Percentiles rank a stretch among this genome's conserved stretches.
Evolutionary conservation across 2,329 filamentous ascomycete genomes (phyloP).

Genomic region (Zymoseptoria pseudotritici): DNA sequence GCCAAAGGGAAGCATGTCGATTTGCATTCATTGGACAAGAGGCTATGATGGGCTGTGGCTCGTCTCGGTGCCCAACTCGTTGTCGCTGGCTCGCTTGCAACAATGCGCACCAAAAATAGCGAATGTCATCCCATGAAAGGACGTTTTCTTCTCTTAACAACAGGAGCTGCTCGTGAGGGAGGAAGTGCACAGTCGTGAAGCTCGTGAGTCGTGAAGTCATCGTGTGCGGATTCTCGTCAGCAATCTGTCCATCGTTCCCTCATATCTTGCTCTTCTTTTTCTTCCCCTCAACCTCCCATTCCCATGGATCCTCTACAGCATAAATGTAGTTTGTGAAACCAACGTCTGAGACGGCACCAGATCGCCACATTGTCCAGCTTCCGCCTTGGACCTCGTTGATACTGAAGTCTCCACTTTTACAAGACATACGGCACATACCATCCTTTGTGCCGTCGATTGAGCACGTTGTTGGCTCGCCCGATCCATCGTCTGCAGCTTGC

Average conservation of each 20-base stretch:
- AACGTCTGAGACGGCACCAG: neutral
- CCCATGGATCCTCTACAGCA: neutral
- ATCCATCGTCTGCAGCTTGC: neutral
- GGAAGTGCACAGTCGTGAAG: neutral
- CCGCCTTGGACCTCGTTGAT: neutral
- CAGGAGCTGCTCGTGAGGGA: no score
- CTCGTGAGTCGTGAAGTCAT: neutral
- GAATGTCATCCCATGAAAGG: no score
- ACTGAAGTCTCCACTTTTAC: neutral
- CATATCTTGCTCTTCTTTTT: neutral
- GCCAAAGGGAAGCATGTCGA: no score
- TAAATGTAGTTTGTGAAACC: neutral
- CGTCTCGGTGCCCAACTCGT: no score
- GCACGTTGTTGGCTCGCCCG: neutral
- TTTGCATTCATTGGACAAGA: no score
- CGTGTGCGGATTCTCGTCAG: neutral
- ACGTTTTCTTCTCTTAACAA: no score
- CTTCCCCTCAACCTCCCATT: neutral
- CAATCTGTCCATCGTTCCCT: neutral
- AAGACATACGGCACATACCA: neutral
- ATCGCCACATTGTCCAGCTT: neutral
- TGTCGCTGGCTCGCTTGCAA: no score
- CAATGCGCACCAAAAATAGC: no score
- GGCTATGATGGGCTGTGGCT: no score
- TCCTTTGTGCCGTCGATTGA: neutral